Percentiles rank a stretch among this genome's conserved stretches.
phyloP scores from a whole-genome alignment of 2,329 filamentous ascomycete species.

The Diaporthe destruens region DNA sequence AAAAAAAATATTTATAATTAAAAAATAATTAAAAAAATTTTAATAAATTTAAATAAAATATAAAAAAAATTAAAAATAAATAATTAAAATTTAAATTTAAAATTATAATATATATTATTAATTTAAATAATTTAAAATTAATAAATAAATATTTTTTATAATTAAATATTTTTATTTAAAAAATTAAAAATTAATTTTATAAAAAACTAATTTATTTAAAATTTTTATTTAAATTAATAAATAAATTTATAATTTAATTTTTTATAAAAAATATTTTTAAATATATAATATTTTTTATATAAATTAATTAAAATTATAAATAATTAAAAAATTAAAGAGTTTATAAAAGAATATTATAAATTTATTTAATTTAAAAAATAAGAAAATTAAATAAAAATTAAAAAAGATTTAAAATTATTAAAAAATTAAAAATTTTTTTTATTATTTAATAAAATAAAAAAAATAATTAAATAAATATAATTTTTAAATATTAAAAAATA shows the following conservation, averaged over 20 bases:
- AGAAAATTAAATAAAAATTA: too few species aligned
- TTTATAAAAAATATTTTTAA: background rate
- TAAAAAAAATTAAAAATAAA: background rate
- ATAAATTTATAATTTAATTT: background rate
- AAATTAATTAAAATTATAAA: background rate
- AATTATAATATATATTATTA: background rate
- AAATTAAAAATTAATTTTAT: background rate
- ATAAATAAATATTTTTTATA: background rate
- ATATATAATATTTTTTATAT: background rate
- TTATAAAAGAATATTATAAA: too few species aligned
- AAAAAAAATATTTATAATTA: background rate
- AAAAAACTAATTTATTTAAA: background rate
- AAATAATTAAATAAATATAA: too few species aligned
- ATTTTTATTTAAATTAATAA: background rate
- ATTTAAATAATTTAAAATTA: background rate
- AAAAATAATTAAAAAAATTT: background rate
- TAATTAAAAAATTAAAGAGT: too few species aligned
- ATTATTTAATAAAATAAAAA: too few species aligned
- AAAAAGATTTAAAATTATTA: too few species aligned
- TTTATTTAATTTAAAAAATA: too few species aligned
- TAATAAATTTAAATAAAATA: background rate
- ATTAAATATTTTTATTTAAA: background rate
- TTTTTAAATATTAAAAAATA: too few species aligned
- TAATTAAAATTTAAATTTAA: background rate
- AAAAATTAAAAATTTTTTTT: too few species aligned